Evolutionary conservation across 257 asterid species (phyloP), one percentile per base, ranked within the genome.

Genomic region (Solanum chmielewskii): DNA sequence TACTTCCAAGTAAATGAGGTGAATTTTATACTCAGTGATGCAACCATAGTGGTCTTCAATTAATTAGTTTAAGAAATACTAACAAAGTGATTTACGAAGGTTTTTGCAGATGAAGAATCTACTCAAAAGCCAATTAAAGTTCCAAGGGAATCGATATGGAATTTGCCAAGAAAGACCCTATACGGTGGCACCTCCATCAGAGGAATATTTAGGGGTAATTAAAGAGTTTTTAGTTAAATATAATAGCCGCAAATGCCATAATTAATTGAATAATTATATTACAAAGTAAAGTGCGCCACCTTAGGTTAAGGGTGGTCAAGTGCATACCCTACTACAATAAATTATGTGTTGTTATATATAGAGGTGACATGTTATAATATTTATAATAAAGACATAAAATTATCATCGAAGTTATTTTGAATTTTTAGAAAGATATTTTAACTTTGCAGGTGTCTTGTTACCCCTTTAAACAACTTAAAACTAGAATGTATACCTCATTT

Each of bases 1-100:
- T 90, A 44, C 74, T 90, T 90, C 83, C 92, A 91, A 84, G 86
- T 68, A 60, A 91, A 89, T 41, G 90, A 90, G 92, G 92, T 90
- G 84, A 85, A 69, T 33, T 80, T 52, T 52, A 9, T 29, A 29
- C 18, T 27, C 42, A 9, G 37, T 80, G 5, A 27, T 80, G 84
- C 27, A 45, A 27, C 66, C 66, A 80, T 47, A 1, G 39, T 80
- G 39, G 39, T 80, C 49, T 74, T 74, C 5, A 41, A 86, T 52
- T 83, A 37, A 73, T 35, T 35, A 35, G 27, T 35, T 41, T 62
- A 20, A 42, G 13, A 52, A 31, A 3, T 68, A 27, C 39, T 68
- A 31, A 49, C 15, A 56, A 10, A 52, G 27, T 33, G 70, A 37
- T 84, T 10, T 33, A 31, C 13, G 33, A 84, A 91, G 92, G 91